Conservation (phyloP, 192 early-diverging fungal species). For the Rhizoclosmatium globosum region DNA sequence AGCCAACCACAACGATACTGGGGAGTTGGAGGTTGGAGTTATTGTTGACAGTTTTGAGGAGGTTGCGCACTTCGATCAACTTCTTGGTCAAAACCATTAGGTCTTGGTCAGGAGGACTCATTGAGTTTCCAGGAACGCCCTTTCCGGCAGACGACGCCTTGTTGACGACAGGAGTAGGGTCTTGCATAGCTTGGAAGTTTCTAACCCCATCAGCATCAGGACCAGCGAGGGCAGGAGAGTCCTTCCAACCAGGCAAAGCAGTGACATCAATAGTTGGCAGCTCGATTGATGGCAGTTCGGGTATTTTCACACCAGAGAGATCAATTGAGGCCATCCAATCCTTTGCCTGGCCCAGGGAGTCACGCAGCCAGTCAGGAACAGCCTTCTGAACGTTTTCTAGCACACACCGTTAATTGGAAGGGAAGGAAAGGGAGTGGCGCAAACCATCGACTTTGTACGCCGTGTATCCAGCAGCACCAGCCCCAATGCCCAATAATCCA, state of each 20-base stretch:
- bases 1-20: slow-evolving; percentile 69
- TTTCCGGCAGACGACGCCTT: slow-evolving; percentile 44
- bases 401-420: neutral
- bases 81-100: slow-evolving; percentile 91
- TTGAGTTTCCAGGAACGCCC: slow-evolving; percentile 16
- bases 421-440: neutral
- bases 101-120: slow-evolving; percentile 75
- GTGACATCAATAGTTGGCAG: slow-evolving; percentile 29
- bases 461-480: slow-evolving; percentile 40
- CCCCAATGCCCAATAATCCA: slow-evolving; percentile 26
- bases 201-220: slow-evolving; percentile 27
- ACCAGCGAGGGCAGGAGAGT: slow-evolving; percentile 22
- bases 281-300: slow-evolving; percentile 14
- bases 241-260: slow-evolving; percentile 7
- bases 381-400: slow-evolving; percentile 45
- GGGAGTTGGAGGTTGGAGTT: slow-evolving; percentile 80
- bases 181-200: slow-evolving; percentile 13
- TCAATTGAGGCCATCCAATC: slow-evolving; percentile 45
- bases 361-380: slow-evolving; percentile 57
- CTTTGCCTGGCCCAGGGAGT: slow-evolving; percentile 43
- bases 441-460: slow-evolving; percentile 34
- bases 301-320: slow-evolving; percentile 40
- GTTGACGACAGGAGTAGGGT: slow-evolving; percentile 52
- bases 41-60: slow-evolving; percentile 85
- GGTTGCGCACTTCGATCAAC: slow-evolving; percentile 93